Conservation (phyloP, 2,329 filamentous ascomycete genomes). For the Aureobasidium sp. region DNA sequence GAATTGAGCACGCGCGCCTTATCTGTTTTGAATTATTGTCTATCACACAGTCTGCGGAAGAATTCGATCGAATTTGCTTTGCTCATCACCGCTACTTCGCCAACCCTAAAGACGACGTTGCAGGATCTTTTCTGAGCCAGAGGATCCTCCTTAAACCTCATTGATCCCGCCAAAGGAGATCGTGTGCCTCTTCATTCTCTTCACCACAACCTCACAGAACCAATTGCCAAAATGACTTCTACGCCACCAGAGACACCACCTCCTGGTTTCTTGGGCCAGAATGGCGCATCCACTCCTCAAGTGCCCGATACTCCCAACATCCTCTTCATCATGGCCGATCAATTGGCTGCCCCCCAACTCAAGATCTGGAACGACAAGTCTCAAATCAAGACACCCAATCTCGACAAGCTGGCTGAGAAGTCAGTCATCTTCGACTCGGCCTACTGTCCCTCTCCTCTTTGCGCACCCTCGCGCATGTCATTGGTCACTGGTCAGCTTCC, state of each 20-base stretch:
- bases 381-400: constrained; percentile 85
- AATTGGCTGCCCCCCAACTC: constrained; percentile 81
- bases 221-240: constrained; percentile 14
- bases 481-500: constrained; percentile 90
- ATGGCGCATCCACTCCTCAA: constrained; percentile 33
- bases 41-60: not conserved
- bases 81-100: not conserved
- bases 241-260: constrained; percentile 33
- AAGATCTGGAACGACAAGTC: constrained; percentile 87
- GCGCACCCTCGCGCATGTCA: constrained; percentile 86
- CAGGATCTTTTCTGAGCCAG: not conserved
- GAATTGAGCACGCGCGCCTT: constrained; percentile 4
- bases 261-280: constrained; percentile 31
- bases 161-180: not conserved
- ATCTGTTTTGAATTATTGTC: constrained; percentile 4
- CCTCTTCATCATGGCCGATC: constrained; percentile 94
- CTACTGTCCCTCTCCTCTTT: constrained; percentile 89
- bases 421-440: constrained; percentile 89
- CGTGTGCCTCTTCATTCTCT: not conserved
- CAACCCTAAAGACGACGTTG: not conserved
- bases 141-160: not conserved
- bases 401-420: constrained; percentile 72
- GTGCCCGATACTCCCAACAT: constrained; percentile 59
- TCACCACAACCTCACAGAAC: not conserved
- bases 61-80: not conserved